Evolutionary conservation across 441 rosid species (phyloP), one percentile per base, ranked within the genome.

Genomic region (Populus hybrid): DNA sequence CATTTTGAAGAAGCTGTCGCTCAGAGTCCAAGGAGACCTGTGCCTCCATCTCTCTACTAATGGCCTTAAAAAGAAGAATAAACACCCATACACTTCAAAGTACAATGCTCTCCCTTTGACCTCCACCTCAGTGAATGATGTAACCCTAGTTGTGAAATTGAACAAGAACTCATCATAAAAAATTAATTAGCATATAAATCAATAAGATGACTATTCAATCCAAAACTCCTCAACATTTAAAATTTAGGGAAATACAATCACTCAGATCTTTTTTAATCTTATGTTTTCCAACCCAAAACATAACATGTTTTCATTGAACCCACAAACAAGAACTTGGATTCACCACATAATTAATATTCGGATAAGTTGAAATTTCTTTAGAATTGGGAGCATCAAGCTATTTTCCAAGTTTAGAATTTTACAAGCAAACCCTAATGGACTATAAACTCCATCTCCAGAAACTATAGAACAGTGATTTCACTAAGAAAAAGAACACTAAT

Each of bases 11-110:
- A 45, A 50, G 56, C 18, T 50, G 56, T 50, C 89, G 96, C 79
- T 82, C 78, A 80, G 84, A 78, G 83, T 77, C 31, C 31, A 29
- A 29, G 31, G 31, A 29, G 11, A 83, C 85, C 77, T 77, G 86
- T 74, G 86, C 79, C 70, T 89, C 92, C 78, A 80, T 83, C 84
- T 86, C 89, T 91, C 91, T 87, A 71, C 77, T 79, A 72, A 75
- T 65, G 80, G 80, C 84, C 85, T 73, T 76, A 53, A 70, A 79
- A 75, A 69, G 78, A 69, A 72, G 80, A 76, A 81, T 42, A 84
- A 78, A 76, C 56, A 56, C 80, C 64, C 80, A 81, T 83, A 76
- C 77, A 76, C 79, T 4, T 53, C 61, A 53, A 53, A 53, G 61
- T 53, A 16, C 61, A 5, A 18, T 53, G 61, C 50, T 35, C 74